phyloP scores from a whole-genome alignment of 2,329 filamentous ascomycete species.

The Diaporthe capsici region DNA sequence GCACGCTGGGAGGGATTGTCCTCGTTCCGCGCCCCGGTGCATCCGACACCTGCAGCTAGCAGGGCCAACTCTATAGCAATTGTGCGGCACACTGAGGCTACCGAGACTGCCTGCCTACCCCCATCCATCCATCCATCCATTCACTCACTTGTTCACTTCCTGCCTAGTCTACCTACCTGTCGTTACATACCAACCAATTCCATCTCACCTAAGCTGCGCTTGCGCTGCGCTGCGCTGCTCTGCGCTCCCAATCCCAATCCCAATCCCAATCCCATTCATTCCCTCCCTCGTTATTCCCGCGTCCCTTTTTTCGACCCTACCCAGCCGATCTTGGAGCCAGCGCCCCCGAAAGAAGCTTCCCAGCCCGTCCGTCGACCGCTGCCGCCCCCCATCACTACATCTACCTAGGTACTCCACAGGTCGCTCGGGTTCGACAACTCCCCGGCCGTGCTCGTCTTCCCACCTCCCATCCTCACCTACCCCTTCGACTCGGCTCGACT shows the following conservation, averaged over 20 bases:
- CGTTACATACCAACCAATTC: constrained; percentile 21
- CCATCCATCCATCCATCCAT: too few species aligned
- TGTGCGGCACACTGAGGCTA: background rate
- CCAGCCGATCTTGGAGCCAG: constrained; percentile 14
- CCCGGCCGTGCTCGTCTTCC: constrained; percentile 25
- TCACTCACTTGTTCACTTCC: background rate
- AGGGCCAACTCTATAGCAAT: background rate
- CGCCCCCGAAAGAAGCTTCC: constrained; percentile 29
- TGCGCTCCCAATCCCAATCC: background rate
- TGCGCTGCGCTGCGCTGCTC: constrained; percentile 14
- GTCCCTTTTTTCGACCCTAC: constrained; percentile 27
- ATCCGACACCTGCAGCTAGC: constrained; percentile 34
- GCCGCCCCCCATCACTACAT: constrained; percentile 13
- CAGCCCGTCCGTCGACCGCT: constrained; percentile 20
- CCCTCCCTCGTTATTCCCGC: constrained; percentile 34
- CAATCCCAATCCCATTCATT: constrained; percentile 7
- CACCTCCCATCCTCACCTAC: background rate
- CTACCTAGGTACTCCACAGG: constrained; percentile 29
- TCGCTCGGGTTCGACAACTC: constrained; percentile 28
- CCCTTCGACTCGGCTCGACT: constrained; percentile 11
- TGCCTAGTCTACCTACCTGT: background rate
- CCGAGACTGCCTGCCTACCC: constrained; percentile 18
- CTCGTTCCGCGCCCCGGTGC: constrained; percentile 34
- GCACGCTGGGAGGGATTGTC: constrained; percentile 30
- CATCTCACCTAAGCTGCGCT: constrained; percentile 20